Conservation (phyloP, 371 early-diverging fungal genomes). For the Mortierella sp. region DNA sequence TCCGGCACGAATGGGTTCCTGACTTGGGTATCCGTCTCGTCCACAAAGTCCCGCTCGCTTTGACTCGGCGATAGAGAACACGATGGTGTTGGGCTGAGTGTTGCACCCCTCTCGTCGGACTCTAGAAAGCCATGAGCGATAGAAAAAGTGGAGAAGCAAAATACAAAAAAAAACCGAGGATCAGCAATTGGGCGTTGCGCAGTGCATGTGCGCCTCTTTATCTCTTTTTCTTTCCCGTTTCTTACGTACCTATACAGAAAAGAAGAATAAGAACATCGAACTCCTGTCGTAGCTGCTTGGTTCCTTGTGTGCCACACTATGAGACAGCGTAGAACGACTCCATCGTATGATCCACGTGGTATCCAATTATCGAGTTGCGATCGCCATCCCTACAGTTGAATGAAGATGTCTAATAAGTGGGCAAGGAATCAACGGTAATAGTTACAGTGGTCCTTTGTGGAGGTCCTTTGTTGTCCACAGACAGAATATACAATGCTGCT, state of each 20-base stretch:
- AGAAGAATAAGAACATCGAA: neutral
- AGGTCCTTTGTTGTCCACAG: no score
- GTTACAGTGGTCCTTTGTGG: no score
- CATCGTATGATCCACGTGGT: no score
- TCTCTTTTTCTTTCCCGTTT: neutral
- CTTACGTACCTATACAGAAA: neutral
- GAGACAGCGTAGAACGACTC: no score
- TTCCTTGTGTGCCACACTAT: no score
- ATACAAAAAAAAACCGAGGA: neutral
- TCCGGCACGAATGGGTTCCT: constrained; percentile 5
- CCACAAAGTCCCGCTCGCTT: constrained; percentile 4
- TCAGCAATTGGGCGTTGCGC: constrained; percentile 10
- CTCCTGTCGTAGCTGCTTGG: no score
- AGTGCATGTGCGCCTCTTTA: neutral
- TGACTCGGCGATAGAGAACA: neutral
- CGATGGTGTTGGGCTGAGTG: neutral
- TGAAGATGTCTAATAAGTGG: no score
- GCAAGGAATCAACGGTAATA: no score
- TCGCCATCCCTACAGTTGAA: no score
- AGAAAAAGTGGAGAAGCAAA: constrained; percentile 6
- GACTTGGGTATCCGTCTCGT: constrained; percentile 7
- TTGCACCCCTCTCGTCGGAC: neutral
- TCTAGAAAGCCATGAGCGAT: neutral
- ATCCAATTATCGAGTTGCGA: no score
- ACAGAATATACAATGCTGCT: no score